phyloP scores from a whole-genome alignment of 306 rosid genomes.

The Prunus mongolica region DNA sequence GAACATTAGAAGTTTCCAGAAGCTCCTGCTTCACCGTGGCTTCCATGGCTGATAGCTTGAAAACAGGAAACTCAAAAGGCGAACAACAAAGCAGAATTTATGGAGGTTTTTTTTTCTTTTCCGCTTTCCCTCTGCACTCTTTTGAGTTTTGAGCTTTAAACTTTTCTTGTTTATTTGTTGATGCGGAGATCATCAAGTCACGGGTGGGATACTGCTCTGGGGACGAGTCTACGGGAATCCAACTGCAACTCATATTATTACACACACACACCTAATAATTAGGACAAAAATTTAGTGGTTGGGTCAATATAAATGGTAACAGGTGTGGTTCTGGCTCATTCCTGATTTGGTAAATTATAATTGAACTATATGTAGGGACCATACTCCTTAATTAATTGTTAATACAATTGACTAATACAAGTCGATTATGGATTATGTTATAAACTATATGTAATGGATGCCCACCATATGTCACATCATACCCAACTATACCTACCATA shows the following conservation, averaged over 20 bases:
- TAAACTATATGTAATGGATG: too few relatives aligned
- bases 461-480: too few relatives aligned
- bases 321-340: background rate
- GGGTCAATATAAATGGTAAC: background rate
- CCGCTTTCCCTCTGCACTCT: background rate
- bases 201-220: background rate
- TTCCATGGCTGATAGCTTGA: conserved; percentile 35
- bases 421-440: too few relatives aligned
- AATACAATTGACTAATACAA: too few relatives aligned
- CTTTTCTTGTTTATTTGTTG: background rate
- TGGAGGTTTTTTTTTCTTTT: background rate
- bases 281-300: background rate
- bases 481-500: too few relatives aligned
- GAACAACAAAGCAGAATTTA: background rate
- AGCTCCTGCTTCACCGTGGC: conserved; percentile 45
- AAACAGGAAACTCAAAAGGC: background rate
- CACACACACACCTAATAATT: background rate
- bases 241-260: background rate
- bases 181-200: background rate
- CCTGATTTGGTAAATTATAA: background rate
- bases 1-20: background rate
- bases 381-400: too few relatives aligned
- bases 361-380: background rate
- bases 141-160: background rate
- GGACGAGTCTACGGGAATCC: background rate